phyloP scores from a whole-genome alignment of 169 alveolate genomes.

The Eimeria necatrix region DNA sequence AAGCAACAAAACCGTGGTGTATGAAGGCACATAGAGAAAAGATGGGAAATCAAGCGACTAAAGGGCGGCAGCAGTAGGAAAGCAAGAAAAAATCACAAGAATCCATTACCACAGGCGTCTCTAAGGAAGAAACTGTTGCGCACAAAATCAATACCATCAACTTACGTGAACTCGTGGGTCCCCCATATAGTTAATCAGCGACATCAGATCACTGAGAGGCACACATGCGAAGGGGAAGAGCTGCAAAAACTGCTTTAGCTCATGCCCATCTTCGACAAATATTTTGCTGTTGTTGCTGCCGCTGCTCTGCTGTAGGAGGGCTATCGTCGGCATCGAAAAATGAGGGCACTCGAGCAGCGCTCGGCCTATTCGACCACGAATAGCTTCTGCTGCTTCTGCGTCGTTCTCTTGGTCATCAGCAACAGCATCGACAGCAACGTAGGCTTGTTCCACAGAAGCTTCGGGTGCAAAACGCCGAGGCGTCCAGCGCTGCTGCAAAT shows the following conservation, averaged over 20 bases:
- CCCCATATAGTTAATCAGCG: not conserved
- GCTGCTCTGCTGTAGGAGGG: constrained; percentile 37
- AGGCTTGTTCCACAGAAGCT: not conserved
- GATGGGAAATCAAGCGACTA: not conserved
- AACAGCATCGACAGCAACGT: not conserved
- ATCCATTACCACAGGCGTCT: no score
- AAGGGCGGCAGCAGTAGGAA: constrained; percentile 14
- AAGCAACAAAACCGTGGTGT: not conserved
- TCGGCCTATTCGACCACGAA: not conserved
- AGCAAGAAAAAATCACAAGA: not conserved
- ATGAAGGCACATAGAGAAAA: no score
- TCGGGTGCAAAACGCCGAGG: not conserved
- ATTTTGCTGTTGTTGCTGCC: not conserved
- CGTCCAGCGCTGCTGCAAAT: not conserved
- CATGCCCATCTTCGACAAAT: not conserved
- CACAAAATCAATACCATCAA: not conserved
- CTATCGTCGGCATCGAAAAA: constrained; percentile 58
- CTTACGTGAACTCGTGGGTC: constrained; percentile 60
- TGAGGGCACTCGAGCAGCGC: constrained; percentile 25
- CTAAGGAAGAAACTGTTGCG: not conserved
- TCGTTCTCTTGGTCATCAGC: not conserved
- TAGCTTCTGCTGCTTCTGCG: not conserved
- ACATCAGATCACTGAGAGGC: constrained; percentile 33
- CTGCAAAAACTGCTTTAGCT: not conserved
- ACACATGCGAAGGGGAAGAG: constrained; percentile 49